Evolutionary conservation across 2,329 filamentous ascomycete genomes (phyloP).

Genomic region (Gnomoniopsis sp.): DNA sequence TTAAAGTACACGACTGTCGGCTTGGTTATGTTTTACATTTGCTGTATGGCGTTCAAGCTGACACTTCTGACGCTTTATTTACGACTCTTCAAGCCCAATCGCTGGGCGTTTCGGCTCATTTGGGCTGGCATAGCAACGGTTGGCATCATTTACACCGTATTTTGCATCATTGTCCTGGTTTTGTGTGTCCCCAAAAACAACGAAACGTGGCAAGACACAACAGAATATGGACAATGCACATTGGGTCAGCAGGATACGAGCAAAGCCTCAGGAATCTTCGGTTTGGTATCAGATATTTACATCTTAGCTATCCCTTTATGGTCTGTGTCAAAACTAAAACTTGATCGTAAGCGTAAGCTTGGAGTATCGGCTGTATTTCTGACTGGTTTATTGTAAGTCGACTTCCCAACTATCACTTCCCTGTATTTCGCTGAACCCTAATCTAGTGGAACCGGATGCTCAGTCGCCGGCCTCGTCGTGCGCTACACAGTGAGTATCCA

Average conservation of each 20-base stretch:
- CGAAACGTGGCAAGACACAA: conserved; percentile 4
- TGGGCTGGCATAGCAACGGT: not conserved
- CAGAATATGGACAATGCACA: not conserved
- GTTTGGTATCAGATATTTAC: conserved; percentile 1
- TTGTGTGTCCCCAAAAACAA: not conserved
- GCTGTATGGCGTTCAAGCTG: conserved; percentile 1
- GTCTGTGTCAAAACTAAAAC: not conserved
- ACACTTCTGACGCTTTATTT: not conserved
- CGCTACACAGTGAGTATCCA: not conserved
- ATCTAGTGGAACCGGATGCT: not conserved
- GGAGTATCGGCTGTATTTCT: not conserved
- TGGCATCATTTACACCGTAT: not conserved
- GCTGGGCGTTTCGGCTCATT: not conserved
- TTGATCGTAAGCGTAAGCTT: conserved; percentile 1
- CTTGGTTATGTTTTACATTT: not conserved
- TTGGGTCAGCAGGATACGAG: not conserved
- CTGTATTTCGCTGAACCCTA: not conserved
- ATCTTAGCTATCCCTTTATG: conserved; percentile 2
- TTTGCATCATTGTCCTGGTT: not conserved
- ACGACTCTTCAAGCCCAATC: not conserved
- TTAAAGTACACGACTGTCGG: not conserved
- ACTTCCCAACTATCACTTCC: not conserved
- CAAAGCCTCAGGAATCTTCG: not conserved
- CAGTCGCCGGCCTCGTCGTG: not conserved
- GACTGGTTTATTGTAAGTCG: not conserved